Percentiles rank a stretch among this genome's conserved stretches.
Conservation (phyloP, 2,329 filamentous ascomycete species). For the Cladophialophora psammophila region DNA sequence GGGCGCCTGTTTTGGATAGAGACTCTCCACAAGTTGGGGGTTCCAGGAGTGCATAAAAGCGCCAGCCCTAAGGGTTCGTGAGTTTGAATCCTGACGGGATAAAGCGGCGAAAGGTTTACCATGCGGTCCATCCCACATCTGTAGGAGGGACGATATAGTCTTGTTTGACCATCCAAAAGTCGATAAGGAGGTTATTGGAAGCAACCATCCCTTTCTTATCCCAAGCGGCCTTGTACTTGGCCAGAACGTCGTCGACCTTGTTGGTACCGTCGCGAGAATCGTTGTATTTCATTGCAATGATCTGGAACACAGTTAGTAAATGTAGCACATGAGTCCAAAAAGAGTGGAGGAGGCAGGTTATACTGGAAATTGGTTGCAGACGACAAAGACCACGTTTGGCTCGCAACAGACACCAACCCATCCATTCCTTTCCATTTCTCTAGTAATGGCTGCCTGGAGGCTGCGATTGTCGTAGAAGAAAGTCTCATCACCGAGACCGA, state of each 20-base stretch:
- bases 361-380: slow-evolving; percentile 56
- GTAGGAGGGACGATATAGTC: slow-evolving; percentile 35
- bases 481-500: slow-evolving; percentile 47
- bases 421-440: slow-evolving; percentile 49
- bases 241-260: slow-evolving; percentile 44
- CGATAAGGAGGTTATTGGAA: slow-evolving; percentile 42
- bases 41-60: slow-evolving; percentile 52
- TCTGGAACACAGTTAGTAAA: slow-evolving; percentile 36
- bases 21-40: slow-evolving; percentile 42
- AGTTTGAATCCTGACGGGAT: neutral
- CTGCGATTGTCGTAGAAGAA: slow-evolving; percentile 46
- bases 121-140: slow-evolving; percentile 42
- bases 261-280: slow-evolving; percentile 47
- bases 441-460: slow-evolving; percentile 48
- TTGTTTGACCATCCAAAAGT: slow-evolving; percentile 44
- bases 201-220: slow-evolving; percentile 44
- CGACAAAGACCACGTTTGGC: slow-evolving; percentile 47
- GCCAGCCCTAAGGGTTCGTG: slow-evolving; percentile 36
- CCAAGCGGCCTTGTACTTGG: slow-evolving; percentile 50
- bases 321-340: neutral
- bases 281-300: slow-evolving; percentile 50
- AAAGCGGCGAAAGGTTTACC: slow-evolving; percentile 39
- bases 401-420: slow-evolving; percentile 56
- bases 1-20: slow-evolving; percentile 39
- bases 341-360: slow-evolving; percentile 10